Base-by-base conservation (phyloP, 257 asterid genomes). In the Dorcoceras hygrometricum region DNA sequence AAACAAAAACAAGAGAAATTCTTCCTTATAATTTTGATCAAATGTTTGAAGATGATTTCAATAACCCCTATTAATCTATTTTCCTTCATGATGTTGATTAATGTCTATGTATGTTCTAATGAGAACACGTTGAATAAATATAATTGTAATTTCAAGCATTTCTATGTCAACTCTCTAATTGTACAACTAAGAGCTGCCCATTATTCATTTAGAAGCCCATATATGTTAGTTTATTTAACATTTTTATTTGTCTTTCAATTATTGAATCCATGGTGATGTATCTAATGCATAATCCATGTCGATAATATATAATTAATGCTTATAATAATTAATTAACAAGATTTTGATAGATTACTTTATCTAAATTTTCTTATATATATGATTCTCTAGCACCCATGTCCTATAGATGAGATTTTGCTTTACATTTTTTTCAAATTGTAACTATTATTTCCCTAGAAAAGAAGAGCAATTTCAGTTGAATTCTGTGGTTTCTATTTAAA, bases 11-110 rank as follows among this genome's bases (percentile, higher is more conserved):
- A 14, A 10, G 14, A 34, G 5, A 28, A 2, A 34, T 9, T 1
- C 10, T 34, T 34, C 46, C 1, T 34, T 34, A 10, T 34, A 34
- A 34, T 72, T 54, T 26, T 54, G 59, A 65, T 73, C 69, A 66
- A 54, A 66, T 72, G 80, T 75, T 67, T n/a, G 20, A 59, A 19
- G 23, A 61, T 36, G 18, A 71, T 65, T 68, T 60, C 57, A 67
- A 57, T 74, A 68, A 70, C 62, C 53, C 66, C 24, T 12, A n/a
- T n/a, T 67, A 19, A 14, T 70, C 23, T 46, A 31, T 66, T 64
- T 62, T 53, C 57, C 64, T 65, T 67, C 19, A 59, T 63, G 26
- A 0, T 43, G 11, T 32, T 39, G 62, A 31, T 59, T 28, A 59
- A 27, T 8, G n/a, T 59, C 16, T 19, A 46, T 65, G 60, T 63